Conservation (phyloP, 805 yeast species). For the Myxozyma mucilagina region DNA sequence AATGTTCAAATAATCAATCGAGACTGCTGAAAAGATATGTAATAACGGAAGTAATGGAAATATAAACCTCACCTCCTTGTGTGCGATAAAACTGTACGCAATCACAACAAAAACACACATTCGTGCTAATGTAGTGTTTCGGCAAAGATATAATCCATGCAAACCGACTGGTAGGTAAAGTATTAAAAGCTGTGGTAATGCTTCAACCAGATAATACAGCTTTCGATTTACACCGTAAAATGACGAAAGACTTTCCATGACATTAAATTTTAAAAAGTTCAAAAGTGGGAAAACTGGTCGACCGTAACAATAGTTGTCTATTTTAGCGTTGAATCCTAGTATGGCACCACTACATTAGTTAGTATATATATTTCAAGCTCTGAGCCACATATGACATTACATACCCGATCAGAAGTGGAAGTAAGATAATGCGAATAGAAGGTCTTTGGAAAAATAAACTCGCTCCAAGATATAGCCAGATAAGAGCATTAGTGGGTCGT, state of each 20-base stretch:
- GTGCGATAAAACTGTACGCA: conserved; percentile 66
- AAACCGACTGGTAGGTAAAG: conserved; percentile 64
- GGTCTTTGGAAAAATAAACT: conserved; percentile 34
- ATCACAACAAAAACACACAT: conserved; percentile 48
- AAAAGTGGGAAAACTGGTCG: conserved; percentile 51
- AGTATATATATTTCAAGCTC: background rate
- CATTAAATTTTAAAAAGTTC: conserved; percentile 75
- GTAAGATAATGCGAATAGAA: conserved; percentile 6
- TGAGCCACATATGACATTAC: background rate
- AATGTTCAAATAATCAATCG: conserved; percentile 33
- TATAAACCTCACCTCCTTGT: conserved; percentile 89
- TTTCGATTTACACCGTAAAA: conserved; percentile 85
- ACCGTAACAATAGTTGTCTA: conserved; percentile 66
- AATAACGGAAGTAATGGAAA: conserved; percentile 81
- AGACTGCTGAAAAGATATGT: conserved; percentile 50
- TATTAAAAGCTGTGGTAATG: conserved; percentile 72
- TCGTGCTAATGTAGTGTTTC: conserved; percentile 36
- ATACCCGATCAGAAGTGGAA: conserved; percentile 29
- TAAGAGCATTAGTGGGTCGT: conserved; percentile 78
- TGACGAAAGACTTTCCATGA: conserved; percentile 66
- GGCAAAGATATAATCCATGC: conserved; percentile 43
- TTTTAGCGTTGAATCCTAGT: conserved; percentile 42
- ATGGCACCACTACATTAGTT: conserved; percentile 36
- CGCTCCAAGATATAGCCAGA: conserved; percentile 70
- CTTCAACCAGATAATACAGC: conserved; percentile 83